Evolutionary conservation across 192 early-diverging fungal species (phyloP), one percentile per base, ranked within the genome.

Genomic region (Backusella australiensis): DNA sequence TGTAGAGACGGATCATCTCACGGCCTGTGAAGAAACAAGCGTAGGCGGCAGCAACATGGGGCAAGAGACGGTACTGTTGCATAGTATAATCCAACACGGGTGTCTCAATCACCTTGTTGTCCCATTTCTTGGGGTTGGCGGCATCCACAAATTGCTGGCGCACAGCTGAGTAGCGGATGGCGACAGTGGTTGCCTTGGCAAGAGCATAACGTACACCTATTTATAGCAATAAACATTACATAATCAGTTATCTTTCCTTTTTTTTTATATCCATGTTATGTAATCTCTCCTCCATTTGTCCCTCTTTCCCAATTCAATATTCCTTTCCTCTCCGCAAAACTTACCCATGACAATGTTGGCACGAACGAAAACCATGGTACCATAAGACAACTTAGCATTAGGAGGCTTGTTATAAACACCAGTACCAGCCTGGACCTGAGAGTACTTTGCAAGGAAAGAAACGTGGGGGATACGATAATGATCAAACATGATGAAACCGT

Each of bases 341-440:
- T 80, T 80, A 80, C 80, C 85, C 65, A 86, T 84, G 32, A 96
- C 93, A 56, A 97, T 91, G 41, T 89, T 88, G 11, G 92, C 89
- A 77, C 95, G 93, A 56, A 94, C 89, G 67, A 87, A 87, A 46
- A 95, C 90, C 94, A 97, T 95, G 17, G 93, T 94, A 53, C 95
- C 94, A 80, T 94, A 96, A 19, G 91, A 86, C 53, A 97, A 86
- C 89, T 95, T 93, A 38, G 89, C 86, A 84, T 91, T 90, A 42
- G 92, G 89, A 17, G 95, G 95, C 23, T 89, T 89, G 76, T 83
- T 77, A 74, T 94, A 94, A 71, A 87, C 85, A 23, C 94, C 95
- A 21, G 88, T 84, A 39, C 85, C 83, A 14, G 85, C 77, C 75
- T 89, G 87, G 11, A 97, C 91, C 44, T 81, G 82, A 67, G 94